Evolutionary conservation across 2,329 filamentous ascomycete species (phyloP), one percentile per base, ranked within the genome.

Genomic region (Fusarium sarcochroum): DNA sequence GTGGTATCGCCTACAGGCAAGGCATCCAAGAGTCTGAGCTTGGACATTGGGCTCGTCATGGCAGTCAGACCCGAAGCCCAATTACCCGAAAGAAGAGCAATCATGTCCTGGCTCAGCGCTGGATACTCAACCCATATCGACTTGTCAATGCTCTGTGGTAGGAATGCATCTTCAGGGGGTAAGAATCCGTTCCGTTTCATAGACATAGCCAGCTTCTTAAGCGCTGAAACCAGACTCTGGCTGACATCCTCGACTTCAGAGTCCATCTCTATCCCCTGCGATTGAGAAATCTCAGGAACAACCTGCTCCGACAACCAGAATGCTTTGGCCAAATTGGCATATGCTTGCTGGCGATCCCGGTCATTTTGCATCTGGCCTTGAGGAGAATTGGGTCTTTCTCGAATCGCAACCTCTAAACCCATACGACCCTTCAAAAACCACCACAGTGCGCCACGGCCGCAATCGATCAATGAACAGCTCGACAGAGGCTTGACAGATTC

Each of bases 391-490:
- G 90, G 85, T 8, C 88, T 86, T 52, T 88, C 89, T 63, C 93
- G 86, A 46, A 97, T 89, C 38, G 90, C 84, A 14, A 81, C 79
- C 77, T 97, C 94, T 51, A 97, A 84, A 11, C 90, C 89, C 74
- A 90, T 88, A 64, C 94, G 90, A 20, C 94, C 94, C 70, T 89
- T 91, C 45, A 97, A 76, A 74, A 97, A 97, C 94, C 94, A 98
- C 94, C 94, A 98, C 1, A 93, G 82, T 5, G 89, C 90, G 23
- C 90, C 90, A 59, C 92, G 87, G 11, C 91, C 84, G 82, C 94
- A 91, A 62, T 93, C 88, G 46, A 86, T 83, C 1, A 91, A 84
- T 0, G 88, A 82, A 50, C 88, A 90, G 30, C 86, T 84, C 56
- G 87, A 84, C 6, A 94, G 76, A 0, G 92, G 89, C 66, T 88